A percentile compares a stretch with the other conserved stretches of the same genome.
phyloP scores from a whole-genome alignment of 192 early-diverging fungal genomes.

The Helicostylum pulchrum region DNA sequence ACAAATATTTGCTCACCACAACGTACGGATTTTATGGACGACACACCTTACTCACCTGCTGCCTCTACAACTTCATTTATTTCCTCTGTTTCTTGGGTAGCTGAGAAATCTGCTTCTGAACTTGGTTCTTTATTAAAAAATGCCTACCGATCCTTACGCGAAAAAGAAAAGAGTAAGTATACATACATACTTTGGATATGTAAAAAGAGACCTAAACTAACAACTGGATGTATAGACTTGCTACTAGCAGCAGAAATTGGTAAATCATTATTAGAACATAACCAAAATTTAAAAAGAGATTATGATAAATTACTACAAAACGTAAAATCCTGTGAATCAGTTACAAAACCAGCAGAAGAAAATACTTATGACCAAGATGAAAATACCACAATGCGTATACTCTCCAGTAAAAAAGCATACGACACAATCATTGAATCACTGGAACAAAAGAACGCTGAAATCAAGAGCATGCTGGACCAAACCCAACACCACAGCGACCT shows the following conservation, averaged over 20 bases:
- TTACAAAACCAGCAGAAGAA: not conserved
- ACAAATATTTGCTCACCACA: not conserved
- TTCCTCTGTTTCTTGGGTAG: slow-evolving; percentile 34
- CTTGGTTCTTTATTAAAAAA: slow-evolving; percentile 32
- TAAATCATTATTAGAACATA: slow-evolving; percentile 42
- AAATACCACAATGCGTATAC: slow-evolving; percentile 9
- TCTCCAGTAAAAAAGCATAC: slow-evolving; percentile 13
- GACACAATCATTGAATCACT: slow-evolving; percentile 25
- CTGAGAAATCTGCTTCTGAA: slow-evolving; percentile 36
- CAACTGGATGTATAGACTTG: slow-evolving; percentile 30
- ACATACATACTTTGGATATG: not conserved
- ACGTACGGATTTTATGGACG: slow-evolving; percentile 1
- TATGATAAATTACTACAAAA: slow-evolving; percentile 34
- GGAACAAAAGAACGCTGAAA: slow-evolving; percentile 32
- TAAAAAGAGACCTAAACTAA: not conserved
- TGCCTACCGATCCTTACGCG: slow-evolving; percentile 31
- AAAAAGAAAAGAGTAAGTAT: slow-evolving; percentile 39
- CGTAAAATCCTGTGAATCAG: not conserved
- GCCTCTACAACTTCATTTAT: slow-evolving; percentile 27
- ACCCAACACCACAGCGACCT: slow-evolving; percentile 13
- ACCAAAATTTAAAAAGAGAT: slow-evolving; percentile 37
- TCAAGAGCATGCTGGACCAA: slow-evolving; percentile 20
- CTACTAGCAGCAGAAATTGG: slow-evolving; percentile 45
- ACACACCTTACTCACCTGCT: slow-evolving; percentile 24
- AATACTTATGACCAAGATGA: not conserved